Evolutionary conservation across 331 rosid species (phyloP).

Genomic region (Acacia concinna): DNA sequence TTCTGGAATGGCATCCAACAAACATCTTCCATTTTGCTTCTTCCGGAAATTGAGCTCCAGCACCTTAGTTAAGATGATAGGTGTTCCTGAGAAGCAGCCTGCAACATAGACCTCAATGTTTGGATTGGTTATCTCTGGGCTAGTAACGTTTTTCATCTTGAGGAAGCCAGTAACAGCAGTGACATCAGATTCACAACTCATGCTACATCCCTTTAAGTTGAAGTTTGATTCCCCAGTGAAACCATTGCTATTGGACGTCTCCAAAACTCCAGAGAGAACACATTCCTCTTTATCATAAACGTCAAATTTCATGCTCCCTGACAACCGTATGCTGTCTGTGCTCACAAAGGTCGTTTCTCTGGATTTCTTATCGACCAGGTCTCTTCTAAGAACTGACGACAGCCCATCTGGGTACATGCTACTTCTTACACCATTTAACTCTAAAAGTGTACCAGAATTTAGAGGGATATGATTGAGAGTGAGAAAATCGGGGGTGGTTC

Average conservation of each 20-base stretch:
- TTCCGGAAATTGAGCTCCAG: slow-evolving; percentile 60
- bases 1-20: slow-evolving; percentile 78
- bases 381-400: slow-evolving; percentile 79
- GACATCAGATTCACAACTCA: slow-evolving; percentile 50
- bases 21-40: slow-evolving; percentile 60
- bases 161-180: slow-evolving; percentile 45
- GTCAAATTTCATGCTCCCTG: slow-evolving; percentile 74
- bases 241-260: slow-evolving; percentile 63
- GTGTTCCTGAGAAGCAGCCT: slow-evolving; percentile 65
- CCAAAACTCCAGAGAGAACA: slow-evolving; percentile 70
- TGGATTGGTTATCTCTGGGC: slow-evolving; percentile 49
- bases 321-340: slow-evolving; percentile 73
- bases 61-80: slow-evolving; percentile 78
- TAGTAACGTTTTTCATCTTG: slow-evolving; percentile 54
- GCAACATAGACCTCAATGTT: slow-evolving; percentile 84
- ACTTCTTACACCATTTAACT: slow-evolving; percentile 68
- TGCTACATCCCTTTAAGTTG: slow-evolving; percentile 53
- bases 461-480: slow-evolving; percentile 71
- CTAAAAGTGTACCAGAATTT: slow-evolving; percentile 70
- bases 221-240: slow-evolving; percentile 45
- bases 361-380: slow-evolving; percentile 72
- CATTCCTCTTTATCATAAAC: slow-evolving; percentile 67
- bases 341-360: slow-evolving; percentile 83
- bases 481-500: slow-evolving; percentile 65
- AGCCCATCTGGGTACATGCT: slow-evolving; percentile 1